Conservation (phyloP, 257 asterid species). For the Nemophila menziesii region DNA sequence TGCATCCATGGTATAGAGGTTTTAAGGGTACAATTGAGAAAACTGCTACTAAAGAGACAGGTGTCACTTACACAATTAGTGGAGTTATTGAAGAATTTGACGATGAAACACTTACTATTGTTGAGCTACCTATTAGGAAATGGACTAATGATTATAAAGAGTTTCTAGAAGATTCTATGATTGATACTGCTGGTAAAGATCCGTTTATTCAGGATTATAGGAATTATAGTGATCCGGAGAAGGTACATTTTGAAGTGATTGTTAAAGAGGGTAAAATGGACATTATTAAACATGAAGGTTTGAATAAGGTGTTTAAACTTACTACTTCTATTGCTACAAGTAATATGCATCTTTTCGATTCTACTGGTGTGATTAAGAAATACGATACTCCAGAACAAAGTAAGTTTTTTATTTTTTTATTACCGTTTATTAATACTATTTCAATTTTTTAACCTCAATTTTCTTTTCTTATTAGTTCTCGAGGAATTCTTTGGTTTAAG, state of each 20-base stretch:
- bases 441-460: background rate
- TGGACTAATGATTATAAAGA: conserved; percentile 97
- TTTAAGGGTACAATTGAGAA: conserved; percentile 69
- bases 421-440: background rate
- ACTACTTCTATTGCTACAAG: conserved; percentile 64
- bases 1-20: conserved; percentile 96
- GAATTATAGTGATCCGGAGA: conserved; percentile 56
- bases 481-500: conserved; percentile 75
- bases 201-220: conserved; percentile 67
- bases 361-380: conserved; percentile 72
- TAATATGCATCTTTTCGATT: conserved; percentile 92
- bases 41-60: conserved; percentile 54
- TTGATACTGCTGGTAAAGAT: conserved; percentile 68
- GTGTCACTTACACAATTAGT: conserved; percentile 46
- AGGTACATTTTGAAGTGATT: conserved; percentile 47
- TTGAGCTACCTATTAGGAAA: conserved; percentile 78
- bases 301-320: conserved; percentile 72
- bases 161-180: conserved; percentile 53
- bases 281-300: conserved; percentile 57
- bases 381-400: conserved; percentile 93
- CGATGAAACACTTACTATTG: conserved; percentile 52
- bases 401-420: conserved; percentile 17
- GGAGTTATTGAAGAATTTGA: conserved; percentile 68
- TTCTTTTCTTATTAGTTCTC: conserved; percentile 51
- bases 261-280: conserved; percentile 47